These are phyloP conservation scores for Jasminum sambac DNA, from an alignment of 257 asterid species.

Conservation along the genomic window DNA sequence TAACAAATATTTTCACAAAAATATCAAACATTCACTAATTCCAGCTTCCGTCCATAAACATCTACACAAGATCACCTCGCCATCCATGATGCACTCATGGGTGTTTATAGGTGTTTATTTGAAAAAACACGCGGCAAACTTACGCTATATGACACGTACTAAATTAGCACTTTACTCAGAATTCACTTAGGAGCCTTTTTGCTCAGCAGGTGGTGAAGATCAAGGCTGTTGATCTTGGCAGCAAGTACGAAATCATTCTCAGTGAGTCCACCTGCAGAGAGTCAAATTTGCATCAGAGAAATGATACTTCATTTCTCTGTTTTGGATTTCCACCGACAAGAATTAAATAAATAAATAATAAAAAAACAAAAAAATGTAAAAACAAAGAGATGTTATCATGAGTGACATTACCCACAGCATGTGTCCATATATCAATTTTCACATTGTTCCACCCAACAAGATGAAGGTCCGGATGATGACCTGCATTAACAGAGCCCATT, in stretches of 20 bases:
- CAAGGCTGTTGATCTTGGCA: slow-evolving; percentile 67
- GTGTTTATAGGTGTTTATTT: too few relatives aligned
- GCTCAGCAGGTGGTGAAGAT: slow-evolving; percentile 75
- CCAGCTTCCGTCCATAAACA: too few relatives aligned
- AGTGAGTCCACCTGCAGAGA: slow-evolving; percentile 78
- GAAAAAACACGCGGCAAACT: too few relatives aligned
- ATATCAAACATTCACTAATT: too few relatives aligned
- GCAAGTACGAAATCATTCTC: slow-evolving; percentile 97
- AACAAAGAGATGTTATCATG: slow-evolving; percentile 6
- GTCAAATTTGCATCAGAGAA: not conserved
- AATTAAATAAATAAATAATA: too few relatives aligned
- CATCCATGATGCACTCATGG: too few relatives aligned
- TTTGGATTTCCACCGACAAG: not conserved
- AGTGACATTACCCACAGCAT: slow-evolving; percentile 71
- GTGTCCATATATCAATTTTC: slow-evolving; percentile 90
- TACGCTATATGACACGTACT: too few relatives aligned
- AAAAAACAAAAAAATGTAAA: slow-evolving; percentile 13
- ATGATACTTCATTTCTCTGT: not conserved
- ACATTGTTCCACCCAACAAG: slow-evolving; percentile 96
- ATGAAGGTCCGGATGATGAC: slow-evolving; percentile 99
- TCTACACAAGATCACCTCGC: too few relatives aligned
- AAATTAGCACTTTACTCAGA: not conserved
- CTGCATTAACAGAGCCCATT: slow-evolving; percentile 33
- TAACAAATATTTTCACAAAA: too few relatives aligned
- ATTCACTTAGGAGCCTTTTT: slow-evolving; percentile 45